A percentile compares a stretch with the other conserved stretches of the same genome.
These are phyloP conservation scores for Leccinum aurantiacum DNA, from an alignment of 768 basidiomycete species.

Conservation along the genomic window DNA sequence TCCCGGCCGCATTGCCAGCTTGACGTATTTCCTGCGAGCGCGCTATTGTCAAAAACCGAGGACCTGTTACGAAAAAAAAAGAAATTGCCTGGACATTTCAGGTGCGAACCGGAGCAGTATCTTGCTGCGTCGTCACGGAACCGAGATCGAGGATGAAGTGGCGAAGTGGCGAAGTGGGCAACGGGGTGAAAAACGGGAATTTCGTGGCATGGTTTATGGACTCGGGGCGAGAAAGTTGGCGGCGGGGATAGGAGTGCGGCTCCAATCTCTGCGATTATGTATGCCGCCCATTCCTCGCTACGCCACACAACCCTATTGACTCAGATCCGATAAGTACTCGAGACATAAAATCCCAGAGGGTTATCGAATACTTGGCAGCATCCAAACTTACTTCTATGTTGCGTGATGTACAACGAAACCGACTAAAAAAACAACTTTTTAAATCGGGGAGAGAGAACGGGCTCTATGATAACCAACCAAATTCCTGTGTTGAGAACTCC, in stretches of 20 bases:
- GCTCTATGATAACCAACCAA: not conserved
- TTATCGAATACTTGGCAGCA: not conserved
- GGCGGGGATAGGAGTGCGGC: not conserved
- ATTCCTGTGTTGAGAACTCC: not conserved
- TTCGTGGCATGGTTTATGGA: not conserved
- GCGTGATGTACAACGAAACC: slow-evolving; percentile 4
- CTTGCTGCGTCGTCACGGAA: not conserved
- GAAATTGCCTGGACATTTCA: not conserved
- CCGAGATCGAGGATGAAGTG: not conserved
- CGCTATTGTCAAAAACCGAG: not conserved
- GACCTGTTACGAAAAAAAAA: not conserved
- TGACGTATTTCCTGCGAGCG: not conserved
- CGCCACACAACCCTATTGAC: slow-evolving; percentile 23
- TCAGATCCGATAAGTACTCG: slow-evolving; percentile 8
- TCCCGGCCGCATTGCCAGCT: not conserved
- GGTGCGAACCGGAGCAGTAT: not conserved
- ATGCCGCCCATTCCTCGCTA: slow-evolving; percentile 14
- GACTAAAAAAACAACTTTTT: not conserved
- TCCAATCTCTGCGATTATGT: not conserved
- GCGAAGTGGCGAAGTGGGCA: too few relatives aligned
- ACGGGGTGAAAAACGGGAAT: not conserved
- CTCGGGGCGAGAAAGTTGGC: not conserved
- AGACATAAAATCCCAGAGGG: slow-evolving; percentile 1
- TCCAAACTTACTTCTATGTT: not conserved
- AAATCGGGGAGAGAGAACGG: not conserved